These are phyloP conservation scores for Alisma plantagoaquatica DNA, from an alignment of 106 monocot species.

Conservation along the genomic window DNA sequence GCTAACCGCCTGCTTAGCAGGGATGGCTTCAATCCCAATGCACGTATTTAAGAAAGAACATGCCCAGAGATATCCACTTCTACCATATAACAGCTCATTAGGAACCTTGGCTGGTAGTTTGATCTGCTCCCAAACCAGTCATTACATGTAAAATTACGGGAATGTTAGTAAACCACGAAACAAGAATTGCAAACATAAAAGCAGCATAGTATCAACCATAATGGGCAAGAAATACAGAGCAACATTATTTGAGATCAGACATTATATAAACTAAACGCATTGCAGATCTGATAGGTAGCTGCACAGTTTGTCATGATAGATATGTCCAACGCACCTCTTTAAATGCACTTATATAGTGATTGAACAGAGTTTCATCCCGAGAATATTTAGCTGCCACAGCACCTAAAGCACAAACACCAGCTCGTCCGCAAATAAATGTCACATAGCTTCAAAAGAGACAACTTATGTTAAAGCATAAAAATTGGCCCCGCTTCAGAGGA, in stretches of 20 bases:
- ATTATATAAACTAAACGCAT: no score
- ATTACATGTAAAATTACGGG: no score
- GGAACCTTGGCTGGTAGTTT: constrained; percentile 41
- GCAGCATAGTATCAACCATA: no score
- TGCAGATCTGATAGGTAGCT: no score
- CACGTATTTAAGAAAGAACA: constrained; percentile 75
- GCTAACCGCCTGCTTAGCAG: constrained; percentile 37
- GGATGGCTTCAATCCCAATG: constrained; percentile 42
- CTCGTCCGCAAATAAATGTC: constrained; percentile 74
- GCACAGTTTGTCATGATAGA: no score
- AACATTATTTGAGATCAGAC: no score
- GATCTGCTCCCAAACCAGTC: constrained; percentile 37
- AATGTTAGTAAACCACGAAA: no score
- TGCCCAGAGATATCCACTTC: constrained; percentile 82
- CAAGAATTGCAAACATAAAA: no score
- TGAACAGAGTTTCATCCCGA: constrained; percentile 35
- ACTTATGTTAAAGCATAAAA: not conserved
- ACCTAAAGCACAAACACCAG: constrained; percentile 88
- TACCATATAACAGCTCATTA: constrained; percentile 85
- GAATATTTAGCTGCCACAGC: constrained; percentile 54
- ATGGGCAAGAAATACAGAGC: no score
- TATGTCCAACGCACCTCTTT: constrained; percentile 51
- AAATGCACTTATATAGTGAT: constrained; percentile 62
- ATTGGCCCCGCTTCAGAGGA: not conserved
- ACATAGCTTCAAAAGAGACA: constrained; percentile 33